Base-by-base conservation (phyloP, 352 stramenopile genomes). In the Phytophthora hibernalis region DNA sequence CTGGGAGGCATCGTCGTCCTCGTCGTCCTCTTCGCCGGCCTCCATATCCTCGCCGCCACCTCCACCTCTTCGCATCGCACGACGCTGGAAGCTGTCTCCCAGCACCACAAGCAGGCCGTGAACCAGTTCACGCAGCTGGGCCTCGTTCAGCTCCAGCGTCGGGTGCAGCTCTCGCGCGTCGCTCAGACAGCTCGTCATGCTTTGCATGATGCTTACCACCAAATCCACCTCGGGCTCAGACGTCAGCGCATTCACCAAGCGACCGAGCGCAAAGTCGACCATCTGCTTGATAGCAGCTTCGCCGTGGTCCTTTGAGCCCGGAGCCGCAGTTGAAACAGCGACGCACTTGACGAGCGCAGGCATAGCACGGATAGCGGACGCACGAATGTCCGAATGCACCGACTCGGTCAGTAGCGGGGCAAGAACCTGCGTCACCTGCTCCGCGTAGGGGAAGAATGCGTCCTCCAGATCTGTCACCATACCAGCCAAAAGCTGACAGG, bases 131-230 rank as follows among this genome's bases (percentile, higher is more conserved):
- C 64, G 53, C 20, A 94, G 59, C 62, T 96, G 87, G 5, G 85
- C 84, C 15, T 91, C 83, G 54, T 96, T 93, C 13, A 96, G 68
- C 26, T 70, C 56, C 15, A 91, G 65, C 47, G 65, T 64, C 2
- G 75, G 59, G 42, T 91, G 77, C 5, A 71, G 38, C 21, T 66
- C 65, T 1, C 79, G 76, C 4, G 83, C 81, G 60, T 90, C 61
- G 28, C 60, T 60, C 2, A 96, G 70, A 26, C 82, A 93, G 13
- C 77, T 76, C 35, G 83, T 92, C 82, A 96, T 94, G 65, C 79
- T 92, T 67, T 96, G 85, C 81, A 96, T 93, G 61, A 96, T 93
- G 58, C 51, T 91, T 61, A 94, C 76, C 11, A 94, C 85, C 33
- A 96, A 70, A 51, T 96, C 85, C n/a, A 94, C 74, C 21, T 96